phyloP scores from a whole-genome alignment of 306 rosid genomes.

The Gastrolobium villosum region DNA sequence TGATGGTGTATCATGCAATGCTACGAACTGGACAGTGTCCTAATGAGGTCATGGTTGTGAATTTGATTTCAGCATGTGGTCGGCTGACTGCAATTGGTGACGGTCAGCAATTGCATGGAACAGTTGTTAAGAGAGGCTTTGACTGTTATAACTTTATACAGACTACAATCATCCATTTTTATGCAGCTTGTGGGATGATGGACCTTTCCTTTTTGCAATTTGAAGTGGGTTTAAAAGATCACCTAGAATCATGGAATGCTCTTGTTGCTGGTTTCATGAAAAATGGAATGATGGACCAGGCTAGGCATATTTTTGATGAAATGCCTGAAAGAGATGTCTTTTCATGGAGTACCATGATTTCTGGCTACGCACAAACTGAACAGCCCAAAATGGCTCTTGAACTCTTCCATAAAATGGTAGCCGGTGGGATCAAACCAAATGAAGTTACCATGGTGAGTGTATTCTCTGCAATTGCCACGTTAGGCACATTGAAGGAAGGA shows the following conservation, averaged over 20 bases:
- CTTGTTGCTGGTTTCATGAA: conserved; percentile 75
- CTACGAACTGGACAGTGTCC: conserved; percentile 60
- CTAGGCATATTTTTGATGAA: conserved; percentile 64
- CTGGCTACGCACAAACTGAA: conserved; percentile 81
- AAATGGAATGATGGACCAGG: conserved; percentile 69
- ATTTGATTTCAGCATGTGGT: conserved; percentile 84
- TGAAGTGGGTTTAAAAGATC: conserved; percentile 71
- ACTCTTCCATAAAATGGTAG: conserved; percentile 78
- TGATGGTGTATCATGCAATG: conserved; percentile 68
- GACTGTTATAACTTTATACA: conserved; percentile 79
- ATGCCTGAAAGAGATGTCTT: conserved; percentile 88
- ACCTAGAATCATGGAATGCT: conserved; percentile 84
- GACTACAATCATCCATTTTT: conserved; percentile 78
- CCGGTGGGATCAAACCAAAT: conserved; percentile 69
- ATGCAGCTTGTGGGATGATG: conserved; percentile 78
- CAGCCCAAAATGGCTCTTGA: conserved; percentile 78
- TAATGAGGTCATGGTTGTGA: conserved; percentile 82
- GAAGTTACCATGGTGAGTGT: conserved; percentile 94
- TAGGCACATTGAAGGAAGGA: conserved; percentile 79
- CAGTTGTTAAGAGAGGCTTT: conserved; percentile 71
- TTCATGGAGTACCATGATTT: conserved; percentile 89
- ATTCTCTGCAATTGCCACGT: conserved; percentile 82
- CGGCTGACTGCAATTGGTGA: conserved; percentile 55
- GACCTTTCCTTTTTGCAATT: conserved; percentile 72
- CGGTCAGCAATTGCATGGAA: conserved; percentile 79